phyloP scores from a whole-genome alignment of 345 rosid genomes.

The Clausena lansium region DNA sequence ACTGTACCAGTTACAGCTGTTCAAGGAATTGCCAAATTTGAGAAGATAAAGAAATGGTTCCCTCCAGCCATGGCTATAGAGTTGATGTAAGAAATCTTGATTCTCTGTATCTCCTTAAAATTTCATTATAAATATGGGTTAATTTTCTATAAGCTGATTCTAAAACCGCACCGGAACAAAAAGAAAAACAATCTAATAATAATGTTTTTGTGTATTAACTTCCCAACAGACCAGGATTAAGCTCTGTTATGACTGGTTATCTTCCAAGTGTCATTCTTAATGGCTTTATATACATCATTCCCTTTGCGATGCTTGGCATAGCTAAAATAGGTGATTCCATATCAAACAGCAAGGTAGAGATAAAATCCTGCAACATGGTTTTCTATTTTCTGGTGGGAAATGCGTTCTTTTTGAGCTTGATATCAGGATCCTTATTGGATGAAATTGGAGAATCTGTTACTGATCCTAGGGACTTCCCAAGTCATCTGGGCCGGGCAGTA shows the following conservation, averaged over 20 bases:
- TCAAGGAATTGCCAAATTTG: constrained; percentile 86
- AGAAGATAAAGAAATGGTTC: constrained; percentile 85
- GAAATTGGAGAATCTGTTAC: constrained; percentile 72
- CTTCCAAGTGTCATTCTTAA: constrained; percentile 91
- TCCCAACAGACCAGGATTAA: constrained; percentile 75
- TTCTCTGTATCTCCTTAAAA: background rate
- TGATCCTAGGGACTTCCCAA: constrained; percentile 72
- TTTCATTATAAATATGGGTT: background rate
- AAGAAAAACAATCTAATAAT: background rate
- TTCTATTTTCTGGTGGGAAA: constrained; percentile 91
- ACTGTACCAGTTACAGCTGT: constrained; percentile 91
- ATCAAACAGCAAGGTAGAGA: constrained; percentile 81
- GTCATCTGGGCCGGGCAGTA: constrained; percentile 83
- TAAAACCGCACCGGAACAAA: background rate
- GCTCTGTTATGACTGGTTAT: constrained; percentile 83
- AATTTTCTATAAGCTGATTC: background rate
- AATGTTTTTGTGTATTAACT: constrained; percentile 16
- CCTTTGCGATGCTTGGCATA: constrained; percentile 78
- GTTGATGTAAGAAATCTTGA: constrained; percentile 54
- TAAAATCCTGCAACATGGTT: constrained; percentile 93
- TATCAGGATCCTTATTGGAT: constrained; percentile 89
- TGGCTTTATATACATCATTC: constrained; percentile 69
- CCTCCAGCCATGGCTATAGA: constrained; percentile 78
- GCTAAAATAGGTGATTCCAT: constrained; percentile 65
- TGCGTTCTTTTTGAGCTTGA: constrained; percentile 80